Evolutionary conservation across 495 filamentous ascomycete genomes (phyloP).

Genomic region (Platismatia glauca): DNA sequence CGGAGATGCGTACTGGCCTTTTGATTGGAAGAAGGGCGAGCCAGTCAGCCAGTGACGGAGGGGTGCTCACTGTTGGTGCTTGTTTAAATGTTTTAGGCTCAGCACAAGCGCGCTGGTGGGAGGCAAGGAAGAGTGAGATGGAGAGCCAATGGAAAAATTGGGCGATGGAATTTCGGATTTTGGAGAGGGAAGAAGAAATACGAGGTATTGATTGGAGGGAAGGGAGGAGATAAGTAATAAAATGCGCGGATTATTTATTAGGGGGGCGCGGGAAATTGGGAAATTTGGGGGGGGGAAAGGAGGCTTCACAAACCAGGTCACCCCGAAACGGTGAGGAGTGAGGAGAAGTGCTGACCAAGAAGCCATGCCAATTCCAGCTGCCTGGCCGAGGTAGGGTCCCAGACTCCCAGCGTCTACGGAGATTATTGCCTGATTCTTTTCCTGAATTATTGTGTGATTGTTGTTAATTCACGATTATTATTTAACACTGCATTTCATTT

Average conservation of each 20-base stretch:
- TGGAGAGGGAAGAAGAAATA: background rate
- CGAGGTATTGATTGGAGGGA: conserved; percentile 15
- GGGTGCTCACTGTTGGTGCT: conserved; percentile 14
- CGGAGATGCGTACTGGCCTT: conserved; percentile 16
- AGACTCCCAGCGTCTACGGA: background rate
- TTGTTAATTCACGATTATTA: too few species aligned
- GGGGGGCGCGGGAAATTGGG: too few species aligned
- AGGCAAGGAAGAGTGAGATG: background rate
- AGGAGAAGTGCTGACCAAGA: background rate
- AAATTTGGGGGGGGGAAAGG: background rate
- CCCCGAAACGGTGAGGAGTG: too few species aligned
- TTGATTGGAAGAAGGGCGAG: conserved; percentile 25
- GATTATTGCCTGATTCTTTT: background rate
- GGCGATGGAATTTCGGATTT: background rate
- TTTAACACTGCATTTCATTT: background rate
- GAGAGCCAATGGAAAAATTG: background rate
- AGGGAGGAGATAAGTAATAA: conserved; percentile 4
- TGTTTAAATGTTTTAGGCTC: background rate
- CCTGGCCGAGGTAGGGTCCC: background rate
- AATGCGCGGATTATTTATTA: background rate
- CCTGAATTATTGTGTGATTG: too few species aligned
- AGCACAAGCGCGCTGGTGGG: background rate
- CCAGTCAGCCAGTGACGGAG: conserved; percentile 15
- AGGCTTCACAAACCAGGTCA: too few species aligned
- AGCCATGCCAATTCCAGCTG: background rate